Evolutionary conservation across 2,329 filamentous ascomycete genomes (phyloP), one percentile per base, ranked within the genome.

Genomic region (Fusarium verrucosum): DNA sequence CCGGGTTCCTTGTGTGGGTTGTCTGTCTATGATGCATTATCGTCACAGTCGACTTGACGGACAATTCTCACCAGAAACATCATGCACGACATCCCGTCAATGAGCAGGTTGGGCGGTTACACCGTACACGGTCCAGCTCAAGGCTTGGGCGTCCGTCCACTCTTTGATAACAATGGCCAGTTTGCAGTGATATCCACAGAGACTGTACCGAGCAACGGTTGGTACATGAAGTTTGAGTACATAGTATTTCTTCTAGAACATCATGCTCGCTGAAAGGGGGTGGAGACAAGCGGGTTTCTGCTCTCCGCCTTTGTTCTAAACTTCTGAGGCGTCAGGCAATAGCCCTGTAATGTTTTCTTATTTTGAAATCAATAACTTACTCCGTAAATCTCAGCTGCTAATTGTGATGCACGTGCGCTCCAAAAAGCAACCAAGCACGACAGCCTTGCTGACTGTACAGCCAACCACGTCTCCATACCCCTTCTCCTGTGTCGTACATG

Each of bases 401-500:
- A 47, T 41, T 51, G 37, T 33, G 25, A 41, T 49, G 65, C 65
- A 69, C 59, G 45, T 66, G 56, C 67, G 54, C 57, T 62, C 7
- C 19, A 35, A 45, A 28, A 14, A 33, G 17, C 26, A 25, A 44
- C 23, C 16, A 7, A 56, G 30, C 14, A 57, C 16, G 40, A 36
- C 59, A 56, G 42, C 28, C 49, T 56, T 52, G 56, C 38, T 43
- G 40, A 46, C n/a, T 46, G 40, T 32, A 41, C 38, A 52, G 36
- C 38, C 50, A 35, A n/a, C n/a, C n/a, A n/a, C n/a, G n/a, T n/a
- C n/a, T n/a, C n/a, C 55, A 42, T 59, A 45, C 62, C 57, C 61
- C 68, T 65, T 68, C 68, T 68, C 69, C 62, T 71, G 69, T 69
- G 58, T 54, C 49, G 42, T 71, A 53, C 66, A n/a, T n/a, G n/a